These are phyloP conservation scores for Umbelopsis isabellina DNA, from an alignment of 192 early-diverging fungal species.

Conservation along the genomic window DNA sequence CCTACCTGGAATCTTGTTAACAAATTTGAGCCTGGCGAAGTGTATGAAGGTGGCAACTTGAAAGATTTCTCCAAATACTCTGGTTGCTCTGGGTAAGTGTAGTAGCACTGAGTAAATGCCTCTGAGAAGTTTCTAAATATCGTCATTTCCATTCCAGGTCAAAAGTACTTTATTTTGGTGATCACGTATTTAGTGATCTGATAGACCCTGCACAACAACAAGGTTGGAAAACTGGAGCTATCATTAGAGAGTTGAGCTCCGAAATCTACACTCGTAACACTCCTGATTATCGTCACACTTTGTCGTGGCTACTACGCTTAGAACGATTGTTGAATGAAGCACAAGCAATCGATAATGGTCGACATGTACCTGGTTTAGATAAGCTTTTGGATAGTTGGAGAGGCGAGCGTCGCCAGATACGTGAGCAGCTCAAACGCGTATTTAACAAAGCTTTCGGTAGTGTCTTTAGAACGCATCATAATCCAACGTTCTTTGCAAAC, in stretches of 20 bases:
- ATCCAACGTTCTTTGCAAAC: conserved; percentile 63
- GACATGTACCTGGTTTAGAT: conserved; percentile 24
- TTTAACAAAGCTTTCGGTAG: conserved; percentile 65
- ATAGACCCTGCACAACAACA: conserved; percentile 63
- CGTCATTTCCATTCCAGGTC: conserved; percentile 29
- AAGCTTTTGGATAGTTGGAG: conserved; percentile 50
- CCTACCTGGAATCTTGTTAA: conserved; percentile 59
- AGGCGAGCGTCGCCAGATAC: conserved; percentile 44
- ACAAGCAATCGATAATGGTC: conserved; percentile 47
- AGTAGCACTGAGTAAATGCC: not conserved
- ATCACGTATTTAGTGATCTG: conserved; percentile 66
- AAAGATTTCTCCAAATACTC: conserved; percentile 57
- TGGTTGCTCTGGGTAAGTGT: conserved; percentile 47
- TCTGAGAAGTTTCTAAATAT: not conserved
- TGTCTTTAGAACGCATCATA: conserved; percentile 62
- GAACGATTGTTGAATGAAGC: conserved; percentile 60
- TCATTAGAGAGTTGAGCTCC: conserved; percentile 57
- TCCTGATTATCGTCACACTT: conserved; percentile 50
- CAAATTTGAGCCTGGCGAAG: conserved; percentile 55
- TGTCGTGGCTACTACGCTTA: conserved; percentile 56
- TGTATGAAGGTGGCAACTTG: conserved; percentile 65
- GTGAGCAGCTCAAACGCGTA: conserved; percentile 50
- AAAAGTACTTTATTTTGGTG: conserved; percentile 66
- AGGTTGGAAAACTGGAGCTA: conserved; percentile 67
- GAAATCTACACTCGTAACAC: conserved; percentile 58